Evolutionary conservation across 768 basidiomycete species (phyloP).

Genomic region (Gymnopilus junonius): DNA sequence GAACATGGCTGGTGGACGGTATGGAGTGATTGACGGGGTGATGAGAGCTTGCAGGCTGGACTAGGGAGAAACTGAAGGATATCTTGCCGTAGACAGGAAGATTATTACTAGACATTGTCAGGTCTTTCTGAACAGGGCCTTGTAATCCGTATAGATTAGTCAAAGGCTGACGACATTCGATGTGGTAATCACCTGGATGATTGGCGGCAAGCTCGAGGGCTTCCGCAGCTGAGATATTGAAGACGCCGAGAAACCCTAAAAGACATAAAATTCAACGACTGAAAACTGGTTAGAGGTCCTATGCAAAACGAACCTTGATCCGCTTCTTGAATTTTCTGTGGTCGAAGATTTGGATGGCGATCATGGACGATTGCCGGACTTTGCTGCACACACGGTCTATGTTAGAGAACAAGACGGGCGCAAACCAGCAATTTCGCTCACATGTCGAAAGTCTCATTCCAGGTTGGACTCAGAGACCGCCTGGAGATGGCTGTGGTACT

Average conservation of each 20-base stretch:
- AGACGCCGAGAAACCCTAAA: conserved; percentile 60
- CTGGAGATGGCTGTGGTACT: conserved; percentile 76
- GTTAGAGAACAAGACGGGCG: conserved; percentile 12
- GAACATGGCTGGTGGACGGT: conserved; percentile 21
- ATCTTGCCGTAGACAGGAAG: conserved; percentile 84
- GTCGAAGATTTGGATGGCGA: conserved; percentile 90
- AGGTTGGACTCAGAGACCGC: conserved; percentile 71
- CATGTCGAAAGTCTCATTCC: conserved; percentile 90
- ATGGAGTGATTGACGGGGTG: conserved; percentile 16
- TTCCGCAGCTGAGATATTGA: conserved; percentile 59
- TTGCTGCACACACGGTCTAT: conserved; percentile 44
- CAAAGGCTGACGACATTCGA: conserved; percentile 14
- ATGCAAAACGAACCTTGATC: conserved; percentile 67
- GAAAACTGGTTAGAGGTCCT: conserved; percentile 28
- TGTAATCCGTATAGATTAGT: conserved; percentile 23
- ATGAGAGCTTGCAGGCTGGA: conserved; percentile 33
- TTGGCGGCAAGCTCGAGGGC: conserved; percentile 52
- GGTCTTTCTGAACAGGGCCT: conserved; percentile 76
- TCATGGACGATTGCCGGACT: conserved; percentile 73
- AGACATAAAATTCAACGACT: background rate
- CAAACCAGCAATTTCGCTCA: conserved; percentile 40
- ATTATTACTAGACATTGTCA: conserved; percentile 75
- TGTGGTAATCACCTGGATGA: conserved; percentile 44
- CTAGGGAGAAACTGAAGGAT: conserved; percentile 61
- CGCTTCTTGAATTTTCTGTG: conserved; percentile 86